Percentiles rank a stretch among this genome's conserved stretches.
Conservation (phyloP, 1,139 yeast genomes). For the Saccharomyces pastorianus region DNA sequence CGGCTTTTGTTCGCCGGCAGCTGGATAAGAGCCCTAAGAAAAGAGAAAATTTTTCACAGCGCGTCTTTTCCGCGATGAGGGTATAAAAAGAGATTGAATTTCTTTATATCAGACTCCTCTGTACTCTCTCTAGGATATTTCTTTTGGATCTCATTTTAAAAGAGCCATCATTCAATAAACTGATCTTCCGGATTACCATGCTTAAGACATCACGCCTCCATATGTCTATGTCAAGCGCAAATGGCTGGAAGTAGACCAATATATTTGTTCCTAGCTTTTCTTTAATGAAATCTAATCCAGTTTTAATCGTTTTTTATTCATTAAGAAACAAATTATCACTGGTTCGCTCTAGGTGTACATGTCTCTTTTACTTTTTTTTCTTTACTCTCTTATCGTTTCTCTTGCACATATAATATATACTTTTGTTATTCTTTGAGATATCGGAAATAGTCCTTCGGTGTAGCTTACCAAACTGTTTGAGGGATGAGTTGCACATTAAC, state of each 20-base stretch:
- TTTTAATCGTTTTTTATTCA: constrained; percentile 6
- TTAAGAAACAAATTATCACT: constrained; percentile 7
- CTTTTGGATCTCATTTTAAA: background rate
- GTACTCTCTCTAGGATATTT: too few species aligned
- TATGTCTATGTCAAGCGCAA: constrained; percentile 25
- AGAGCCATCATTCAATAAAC: constrained; percentile 10
- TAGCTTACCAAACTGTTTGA: too few species aligned
- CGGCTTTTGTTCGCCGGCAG: background rate
- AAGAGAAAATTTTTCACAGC: background rate
- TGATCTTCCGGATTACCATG: constrained; percentile 30
- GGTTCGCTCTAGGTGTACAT: constrained; percentile 27
- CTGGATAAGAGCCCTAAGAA: background rate
- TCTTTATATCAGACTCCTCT: too few species aligned
- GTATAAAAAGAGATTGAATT: background rate
- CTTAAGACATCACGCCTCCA: constrained; percentile 22
- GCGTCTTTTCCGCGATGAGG: background rate
- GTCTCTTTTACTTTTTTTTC: background rate
- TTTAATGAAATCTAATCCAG: constrained; percentile 14
- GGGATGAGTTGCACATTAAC: too few species aligned
- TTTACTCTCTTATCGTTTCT: background rate
- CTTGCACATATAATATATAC: background rate
- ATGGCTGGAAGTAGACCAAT: constrained; percentile 29
- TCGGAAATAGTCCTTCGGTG: background rate
- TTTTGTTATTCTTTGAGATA: background rate
- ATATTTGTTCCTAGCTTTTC: constrained; percentile 9